Evolutionary conservation across 768 basidiomycete species (phyloP).

Genomic region (Calocybe gangraenosa): DNA sequence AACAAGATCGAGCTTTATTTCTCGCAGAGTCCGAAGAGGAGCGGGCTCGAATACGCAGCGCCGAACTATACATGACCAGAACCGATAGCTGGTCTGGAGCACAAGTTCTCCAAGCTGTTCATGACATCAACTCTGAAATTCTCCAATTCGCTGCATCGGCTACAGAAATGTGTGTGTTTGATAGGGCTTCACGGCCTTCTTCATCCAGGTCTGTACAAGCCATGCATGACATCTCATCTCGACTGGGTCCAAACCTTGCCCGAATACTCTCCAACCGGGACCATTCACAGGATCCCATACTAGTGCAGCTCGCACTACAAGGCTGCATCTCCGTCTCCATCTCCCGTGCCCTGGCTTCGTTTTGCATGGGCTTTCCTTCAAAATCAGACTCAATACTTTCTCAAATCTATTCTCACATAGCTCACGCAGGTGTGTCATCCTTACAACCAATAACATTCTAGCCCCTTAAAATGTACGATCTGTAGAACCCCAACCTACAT

Average conservation of each 20-base stretch:
- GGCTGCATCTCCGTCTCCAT: slow-evolving; percentile 66
- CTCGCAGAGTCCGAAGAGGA: slow-evolving; percentile 40
- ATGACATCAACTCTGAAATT: slow-evolving; percentile 78
- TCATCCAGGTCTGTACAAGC: slow-evolving; percentile 43
- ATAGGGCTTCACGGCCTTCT: slow-evolving; percentile 32
- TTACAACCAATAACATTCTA: not conserved
- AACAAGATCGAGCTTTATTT: slow-evolving; percentile 13
- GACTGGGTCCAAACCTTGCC: slow-evolving; percentile 61
- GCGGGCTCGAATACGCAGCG: slow-evolving; percentile 50
- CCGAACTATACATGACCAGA: slow-evolving; percentile 69
- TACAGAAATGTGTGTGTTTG: slow-evolving; percentile 61
- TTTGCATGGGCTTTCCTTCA: slow-evolving; percentile 71
- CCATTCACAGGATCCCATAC: slow-evolving; percentile 69
- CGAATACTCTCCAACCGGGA: slow-evolving; percentile 59
- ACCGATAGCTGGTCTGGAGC: slow-evolving; percentile 74
- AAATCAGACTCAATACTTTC: slow-evolving; percentile 64
- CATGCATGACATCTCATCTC: slow-evolving; percentile 54
- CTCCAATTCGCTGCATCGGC: slow-evolving; percentile 77
- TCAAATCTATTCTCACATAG: slow-evolving; percentile 59
- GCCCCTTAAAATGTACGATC: slow-evolving; percentile 9
- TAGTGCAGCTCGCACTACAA: slow-evolving; percentile 75
- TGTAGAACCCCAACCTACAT: slow-evolving; percentile 71
- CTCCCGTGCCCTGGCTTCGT: slow-evolving; percentile 61
- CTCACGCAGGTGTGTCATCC: slow-evolving; percentile 39
- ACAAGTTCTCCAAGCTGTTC: slow-evolving; percentile 73